Evolutionary conservation across 306 rosid species (phyloP).

Genomic region (Dryas drummondii): DNA sequence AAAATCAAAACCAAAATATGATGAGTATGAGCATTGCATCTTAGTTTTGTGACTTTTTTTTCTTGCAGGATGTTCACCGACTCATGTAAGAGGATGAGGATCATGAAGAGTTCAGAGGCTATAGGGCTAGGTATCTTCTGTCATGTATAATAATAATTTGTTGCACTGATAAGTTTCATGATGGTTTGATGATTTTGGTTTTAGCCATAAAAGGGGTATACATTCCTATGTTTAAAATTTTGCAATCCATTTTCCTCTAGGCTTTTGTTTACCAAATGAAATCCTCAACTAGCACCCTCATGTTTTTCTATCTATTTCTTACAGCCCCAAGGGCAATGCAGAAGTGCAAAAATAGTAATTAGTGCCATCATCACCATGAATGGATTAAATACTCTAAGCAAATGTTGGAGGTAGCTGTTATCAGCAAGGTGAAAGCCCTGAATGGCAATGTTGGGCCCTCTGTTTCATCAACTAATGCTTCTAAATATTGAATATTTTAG

Average conservation of each 20-base stretch:
- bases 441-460: constrained; percentile 4
- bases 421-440: constrained; percentile 1
- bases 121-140: constrained; percentile 71
- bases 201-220: background rate
- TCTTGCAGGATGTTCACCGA: constrained; percentile 75
- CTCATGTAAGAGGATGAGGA: constrained; percentile 87
- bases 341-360: constrained; percentile 65
- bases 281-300: background rate
- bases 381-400: constrained; percentile 34
- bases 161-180: background rate
- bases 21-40: background rate
- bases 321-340: constrained; percentile 93
- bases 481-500: constrained; percentile 35
- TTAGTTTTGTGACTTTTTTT: constrained; percentile 21
- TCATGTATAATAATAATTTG: background rate
- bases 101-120: constrained; percentile 96
- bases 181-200: constrained; percentile 16
- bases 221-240: constrained; percentile 1
- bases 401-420: constrained; percentile 25
- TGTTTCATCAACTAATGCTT: constrained; percentile 33
- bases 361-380: constrained; percentile 24
- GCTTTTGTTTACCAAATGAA: background rate
- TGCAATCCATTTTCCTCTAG: background rate
- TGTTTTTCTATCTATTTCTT: constrained; percentile 21
- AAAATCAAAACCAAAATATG: background rate